Conservation (phyloP, 805 yeast genomes). For the Yamadazyma paraphyllophila region DNA sequence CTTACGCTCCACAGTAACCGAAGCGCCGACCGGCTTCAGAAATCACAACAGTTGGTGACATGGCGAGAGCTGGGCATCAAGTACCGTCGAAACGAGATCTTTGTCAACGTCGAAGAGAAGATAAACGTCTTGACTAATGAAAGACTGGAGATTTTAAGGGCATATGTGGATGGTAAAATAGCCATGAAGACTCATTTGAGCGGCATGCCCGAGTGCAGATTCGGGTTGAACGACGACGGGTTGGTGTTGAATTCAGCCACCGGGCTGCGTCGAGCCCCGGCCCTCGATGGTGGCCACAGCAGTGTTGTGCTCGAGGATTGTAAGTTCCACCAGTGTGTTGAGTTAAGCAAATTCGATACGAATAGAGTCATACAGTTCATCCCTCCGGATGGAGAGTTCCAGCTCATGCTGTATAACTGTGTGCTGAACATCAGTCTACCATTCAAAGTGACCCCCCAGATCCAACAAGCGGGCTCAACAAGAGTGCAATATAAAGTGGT, state of each 20-base stretch:
- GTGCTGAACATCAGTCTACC: conserved; percentile 61
- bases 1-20: conserved; percentile 10
- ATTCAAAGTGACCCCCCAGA: conserved; percentile 59
- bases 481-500: conserved; percentile 57
- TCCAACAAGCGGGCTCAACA: conserved; percentile 42
- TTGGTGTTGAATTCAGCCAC: conserved; percentile 29
- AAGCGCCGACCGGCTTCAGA: conserved; percentile 10
- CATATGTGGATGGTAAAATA: conserved; percentile 76
- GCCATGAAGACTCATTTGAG: conserved; percentile 67
- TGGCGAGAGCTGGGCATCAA: conserved; percentile 23
- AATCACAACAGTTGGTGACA: conserved; percentile 6
- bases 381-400: conserved; percentile 89
- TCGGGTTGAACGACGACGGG: conserved; percentile 65
- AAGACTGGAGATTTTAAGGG: conserved; percentile 60
- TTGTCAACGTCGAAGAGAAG: conserved; percentile 71
- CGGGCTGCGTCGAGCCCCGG: conserved; percentile 27
- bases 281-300: conserved; percentile 29
- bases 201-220: conserved; percentile 81
- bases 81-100: conserved; percentile 79
- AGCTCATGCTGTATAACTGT: conserved; percentile 67
- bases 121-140: conserved; percentile 67
- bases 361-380: conserved; percentile 65
- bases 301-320: conserved; percentile 65
- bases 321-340: conserved; percentile 85
- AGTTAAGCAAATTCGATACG: conserved; percentile 61